Conservation (phyloP, 768 basidiomycete genomes). For the Chlorophyllum brunneum region DNA sequence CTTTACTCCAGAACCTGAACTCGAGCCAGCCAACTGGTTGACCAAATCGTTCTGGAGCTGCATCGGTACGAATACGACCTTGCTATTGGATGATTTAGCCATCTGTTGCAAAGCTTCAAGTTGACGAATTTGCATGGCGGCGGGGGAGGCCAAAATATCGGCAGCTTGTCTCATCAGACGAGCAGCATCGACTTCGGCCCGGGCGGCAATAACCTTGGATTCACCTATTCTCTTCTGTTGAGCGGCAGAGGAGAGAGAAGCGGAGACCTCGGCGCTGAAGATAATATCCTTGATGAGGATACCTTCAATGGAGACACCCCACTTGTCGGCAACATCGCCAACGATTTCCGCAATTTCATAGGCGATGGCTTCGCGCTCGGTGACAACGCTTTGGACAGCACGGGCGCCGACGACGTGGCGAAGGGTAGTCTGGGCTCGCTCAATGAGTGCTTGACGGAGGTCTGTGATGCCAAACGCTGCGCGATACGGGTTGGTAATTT, state of each 20-base stretch:
- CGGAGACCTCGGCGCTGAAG: constrained; percentile 86
- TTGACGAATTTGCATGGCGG: constrained; percentile 98
- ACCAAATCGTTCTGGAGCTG: constrained; percentile 75
- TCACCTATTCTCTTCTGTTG: constrained; percentile 98
- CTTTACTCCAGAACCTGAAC: constrained; percentile 22
- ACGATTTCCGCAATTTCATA: constrained; percentile 97
- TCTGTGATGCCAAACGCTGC: constrained; percentile 93
- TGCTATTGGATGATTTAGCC: constrained; percentile 85
- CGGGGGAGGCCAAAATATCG: constrained; percentile 89
- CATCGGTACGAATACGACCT: constrained; percentile 95
- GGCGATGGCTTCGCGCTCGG: constrained; percentile 95
- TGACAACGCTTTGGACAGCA: constrained; percentile 92
- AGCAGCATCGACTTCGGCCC: constrained; percentile 93
- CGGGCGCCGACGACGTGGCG: constrained; percentile 97
- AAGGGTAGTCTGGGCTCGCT: constrained; percentile 90
- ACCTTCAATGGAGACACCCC: constrained; percentile 96
- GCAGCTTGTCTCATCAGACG: constrained; percentile 96
- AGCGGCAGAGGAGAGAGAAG: constrained; percentile 90
- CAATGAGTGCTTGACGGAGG: constrained; percentile 78
- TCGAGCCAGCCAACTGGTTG: constrained; percentile 38
- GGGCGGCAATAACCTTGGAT: constrained; percentile 92
- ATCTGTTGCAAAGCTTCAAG: constrained; percentile 93
- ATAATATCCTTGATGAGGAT: constrained; percentile 95
- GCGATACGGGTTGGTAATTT: constrained; percentile 85
- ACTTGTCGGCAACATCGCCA: constrained; percentile 87